phyloP scores from a whole-genome alignment of 345 rosid genomes.

The Populus nigra region DNA sequence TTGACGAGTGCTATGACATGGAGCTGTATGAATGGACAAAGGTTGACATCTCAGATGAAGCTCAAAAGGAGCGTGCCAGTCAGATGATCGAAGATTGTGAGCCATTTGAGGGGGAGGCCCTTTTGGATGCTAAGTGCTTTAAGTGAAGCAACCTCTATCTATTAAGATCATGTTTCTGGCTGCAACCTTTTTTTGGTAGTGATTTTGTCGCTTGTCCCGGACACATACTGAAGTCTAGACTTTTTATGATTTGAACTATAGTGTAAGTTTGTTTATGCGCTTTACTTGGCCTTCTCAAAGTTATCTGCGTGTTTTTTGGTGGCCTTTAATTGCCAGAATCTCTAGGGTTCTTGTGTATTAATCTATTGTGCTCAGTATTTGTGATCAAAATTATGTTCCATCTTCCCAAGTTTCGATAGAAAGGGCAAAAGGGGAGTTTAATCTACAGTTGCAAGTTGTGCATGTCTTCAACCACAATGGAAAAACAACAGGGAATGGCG shows the following conservation, averaged over 20 bases:
- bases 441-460: background rate
- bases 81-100: constrained; percentile 94
- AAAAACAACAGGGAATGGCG: too few relatives aligned
- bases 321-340: background rate
- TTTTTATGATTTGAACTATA: constrained; percentile 7
- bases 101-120: constrained; percentile 91
- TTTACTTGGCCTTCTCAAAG: background rate
- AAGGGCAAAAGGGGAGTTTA: background rate
- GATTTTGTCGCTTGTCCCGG: constrained; percentile 10
- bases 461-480: too few relatives aligned
- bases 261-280: background rate
- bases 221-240: constrained; percentile 1
- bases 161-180: background rate
- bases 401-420: background rate
- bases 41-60: constrained; percentile 75
- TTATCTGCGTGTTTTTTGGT: background rate
- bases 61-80: constrained; percentile 83
- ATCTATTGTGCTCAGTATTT: background rate
- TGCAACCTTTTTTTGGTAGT: constrained; percentile 1
- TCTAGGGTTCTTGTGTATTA: background rate
- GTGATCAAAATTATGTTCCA: background rate
- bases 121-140: constrained; percentile 98
- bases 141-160: constrained; percentile 42
- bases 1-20: constrained; percentile 96
- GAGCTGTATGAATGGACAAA: constrained; percentile 93